phyloP scores from a whole-genome alignment of 345 rosid species.

The Euphorbia peplus region DNA sequence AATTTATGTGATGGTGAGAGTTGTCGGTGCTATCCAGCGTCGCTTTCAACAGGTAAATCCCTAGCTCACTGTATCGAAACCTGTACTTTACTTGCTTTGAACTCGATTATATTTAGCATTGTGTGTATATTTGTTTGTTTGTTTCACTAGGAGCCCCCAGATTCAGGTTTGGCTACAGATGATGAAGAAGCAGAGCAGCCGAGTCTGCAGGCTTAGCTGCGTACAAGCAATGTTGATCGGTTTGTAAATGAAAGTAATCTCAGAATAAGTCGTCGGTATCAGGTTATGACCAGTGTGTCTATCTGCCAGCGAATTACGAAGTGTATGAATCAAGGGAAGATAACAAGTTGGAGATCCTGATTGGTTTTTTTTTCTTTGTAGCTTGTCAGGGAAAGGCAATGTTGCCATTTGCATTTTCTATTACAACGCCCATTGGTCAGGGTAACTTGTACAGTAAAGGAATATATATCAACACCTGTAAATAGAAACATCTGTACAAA shows the following conservation, averaged over 20 bases:
- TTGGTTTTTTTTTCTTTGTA: neutral
- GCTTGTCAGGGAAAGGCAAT: neutral
- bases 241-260: neutral
- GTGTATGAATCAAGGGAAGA: neutral
- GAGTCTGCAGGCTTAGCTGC: constrained; percentile 29
- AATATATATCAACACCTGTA: neutral
- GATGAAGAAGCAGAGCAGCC: constrained; percentile 59
- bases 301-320: too few relatives aligned
- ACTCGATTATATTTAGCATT: neutral
- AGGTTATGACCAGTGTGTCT: too few relatives aligned
- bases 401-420: neutral
- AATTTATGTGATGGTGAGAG: constrained; percentile 52
- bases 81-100: neutral
- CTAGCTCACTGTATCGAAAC: neutral
- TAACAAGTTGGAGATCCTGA: neutral
- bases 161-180: constrained; percentile 33
- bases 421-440: neutral
- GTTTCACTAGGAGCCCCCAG: constrained; percentile 34
- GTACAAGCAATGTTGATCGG: constrained; percentile 12
- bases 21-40: constrained; percentile 46
- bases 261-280: neutral
- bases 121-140: neutral
- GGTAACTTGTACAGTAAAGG: constrained; percentile 3
- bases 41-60: constrained; percentile 39
- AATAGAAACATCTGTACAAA: constrained; percentile 14